Base-by-base conservation (phyloP, 192 early-diverging fungal genomes). In the Cetraspora pellucida region DNA sequence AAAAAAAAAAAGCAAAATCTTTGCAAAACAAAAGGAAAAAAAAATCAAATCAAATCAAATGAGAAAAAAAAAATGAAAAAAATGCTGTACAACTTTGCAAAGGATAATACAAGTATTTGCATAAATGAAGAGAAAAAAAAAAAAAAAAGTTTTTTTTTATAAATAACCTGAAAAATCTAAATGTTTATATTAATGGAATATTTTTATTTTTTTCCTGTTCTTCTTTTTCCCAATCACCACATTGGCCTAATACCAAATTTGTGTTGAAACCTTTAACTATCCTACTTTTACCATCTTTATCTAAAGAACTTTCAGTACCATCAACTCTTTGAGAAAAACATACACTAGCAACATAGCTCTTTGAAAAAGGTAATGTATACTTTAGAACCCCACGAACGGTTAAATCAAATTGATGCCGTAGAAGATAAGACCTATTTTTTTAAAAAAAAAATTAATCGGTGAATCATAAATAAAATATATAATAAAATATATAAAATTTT, bases 301-400 rank as follows among this genome's bases (percentile, higher is more conserved):
- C 49, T 49, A 11, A 14, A n/a, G 68, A 70, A 10, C 43, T 46
- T 8, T 27, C 28, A 28, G 23, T 16, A 45, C 65, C 65, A 47
- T 73, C 72, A 21, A 73, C 30, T 44, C 57, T 28, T 43, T 7
- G 52, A 21, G 31, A 27, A 55, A 43, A 73, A 14, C 72, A 73
- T 2, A 73, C 72, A 13, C 54, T 23, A 60, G 37, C 72, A 13
- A n/a, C 3, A 21, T 17, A 6, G 14, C 58, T 10, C 37, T 73
- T 60, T 7, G 72, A 55, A 43, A 73, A 73, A 1, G 72, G 72
- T 59, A 58, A 23, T 27, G 28, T 52, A 73, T 73, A 73, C 21
- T 58, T 55, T 13, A 73, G 31, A 43, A 73, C 19, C 27, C 72
- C 72, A 27, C 72, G 72, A 11, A 73, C 57, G 11, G 37, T 73